phyloP scores from a whole-genome alignment of 192 early-diverging fungal species.

The Funneliformis geosporum region DNA sequence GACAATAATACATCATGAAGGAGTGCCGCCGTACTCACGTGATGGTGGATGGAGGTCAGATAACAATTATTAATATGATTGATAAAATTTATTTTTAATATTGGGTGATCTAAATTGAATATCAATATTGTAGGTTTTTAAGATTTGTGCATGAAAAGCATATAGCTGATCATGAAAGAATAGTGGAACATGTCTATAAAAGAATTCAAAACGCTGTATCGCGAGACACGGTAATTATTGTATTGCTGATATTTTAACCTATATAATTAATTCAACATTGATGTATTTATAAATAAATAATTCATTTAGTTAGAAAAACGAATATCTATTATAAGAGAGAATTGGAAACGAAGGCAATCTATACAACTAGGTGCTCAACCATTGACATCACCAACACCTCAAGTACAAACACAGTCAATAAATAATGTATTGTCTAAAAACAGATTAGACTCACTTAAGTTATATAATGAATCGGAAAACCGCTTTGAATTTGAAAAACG shows the following conservation, averaged over 20 bases:
- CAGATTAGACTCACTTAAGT: too few species aligned
- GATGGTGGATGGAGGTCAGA: constrained; percentile 16
- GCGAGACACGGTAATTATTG: background rate
- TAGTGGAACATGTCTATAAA: background rate
- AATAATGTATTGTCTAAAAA: background rate
- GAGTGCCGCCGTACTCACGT: background rate
- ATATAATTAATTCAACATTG: background rate
- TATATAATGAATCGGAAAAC: too few species aligned
- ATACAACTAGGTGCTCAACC: background rate
- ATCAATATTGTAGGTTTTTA: background rate
- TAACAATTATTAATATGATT: background rate
- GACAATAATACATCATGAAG: background rate
- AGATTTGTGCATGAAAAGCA: background rate
- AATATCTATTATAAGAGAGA: constrained; percentile 8
- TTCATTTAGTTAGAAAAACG: constrained; percentile 9
- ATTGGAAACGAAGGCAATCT: constrained; percentile 7
- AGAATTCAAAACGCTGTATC: background rate
- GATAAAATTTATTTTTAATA: background rate
- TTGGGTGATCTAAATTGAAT: background rate
- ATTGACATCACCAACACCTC: background rate
- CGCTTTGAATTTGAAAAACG: background rate
- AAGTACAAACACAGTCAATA: background rate
- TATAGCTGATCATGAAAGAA: background rate
- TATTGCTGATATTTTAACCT: background rate
- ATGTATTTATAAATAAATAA: background rate